Percentiles rank a stretch among this genome's conserved stretches.
Evolutionary conservation across 2,329 filamentous ascomycete species (phyloP).

Genomic region (Dactylellina drechsleri): DNA sequence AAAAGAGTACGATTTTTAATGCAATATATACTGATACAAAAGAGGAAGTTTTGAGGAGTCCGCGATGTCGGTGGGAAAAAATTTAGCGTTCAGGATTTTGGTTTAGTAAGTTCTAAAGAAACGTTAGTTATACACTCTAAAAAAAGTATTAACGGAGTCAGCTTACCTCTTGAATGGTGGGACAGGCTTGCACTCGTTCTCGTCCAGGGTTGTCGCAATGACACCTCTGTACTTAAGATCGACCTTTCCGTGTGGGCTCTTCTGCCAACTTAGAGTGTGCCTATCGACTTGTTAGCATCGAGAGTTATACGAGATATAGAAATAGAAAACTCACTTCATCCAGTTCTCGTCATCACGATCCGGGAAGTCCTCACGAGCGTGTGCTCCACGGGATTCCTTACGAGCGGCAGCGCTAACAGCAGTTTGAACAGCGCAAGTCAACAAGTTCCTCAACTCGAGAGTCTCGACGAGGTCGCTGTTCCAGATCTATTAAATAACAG

Average conservation of each 20-base stretch:
- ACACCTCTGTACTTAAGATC: constrained; percentile 88
- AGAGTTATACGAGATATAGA: constrained; percentile 14
- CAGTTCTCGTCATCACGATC: constrained; percentile 94
- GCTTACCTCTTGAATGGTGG: constrained; percentile 90
- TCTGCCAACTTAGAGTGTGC: constrained; percentile 97
- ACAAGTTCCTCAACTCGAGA: constrained; percentile 89
- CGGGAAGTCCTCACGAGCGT: constrained; percentile 95
- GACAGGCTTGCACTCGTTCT: constrained; percentile 94
- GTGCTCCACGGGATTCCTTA: constrained; percentile 96
- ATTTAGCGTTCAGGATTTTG: constrained; percentile 7
- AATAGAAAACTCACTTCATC: constrained; percentile 70
- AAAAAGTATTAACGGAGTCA: background rate
- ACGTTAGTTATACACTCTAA: background rate
- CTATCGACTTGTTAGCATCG: constrained; percentile 65
- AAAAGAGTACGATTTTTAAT: constrained; percentile 14
- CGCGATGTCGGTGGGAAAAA: background rate
- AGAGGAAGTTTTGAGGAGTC: constrained; percentile 7
- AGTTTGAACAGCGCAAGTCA: constrained; percentile 94
- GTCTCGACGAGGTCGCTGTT: constrained; percentile 98
- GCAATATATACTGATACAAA: constrained; percentile 42
- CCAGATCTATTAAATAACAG: constrained; percentile 72
- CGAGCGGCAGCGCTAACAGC: constrained; percentile 88
- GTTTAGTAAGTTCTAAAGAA: constrained; percentile 48
- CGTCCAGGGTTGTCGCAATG: constrained; percentile 83
- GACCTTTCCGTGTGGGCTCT: constrained; percentile 85